Percentiles rank a stretch among this genome's conserved stretches.
phyloP scores from a whole-genome alignment of 2,329 filamentous ascomycete genomes.

The Mollisia scopiformis region DNA sequence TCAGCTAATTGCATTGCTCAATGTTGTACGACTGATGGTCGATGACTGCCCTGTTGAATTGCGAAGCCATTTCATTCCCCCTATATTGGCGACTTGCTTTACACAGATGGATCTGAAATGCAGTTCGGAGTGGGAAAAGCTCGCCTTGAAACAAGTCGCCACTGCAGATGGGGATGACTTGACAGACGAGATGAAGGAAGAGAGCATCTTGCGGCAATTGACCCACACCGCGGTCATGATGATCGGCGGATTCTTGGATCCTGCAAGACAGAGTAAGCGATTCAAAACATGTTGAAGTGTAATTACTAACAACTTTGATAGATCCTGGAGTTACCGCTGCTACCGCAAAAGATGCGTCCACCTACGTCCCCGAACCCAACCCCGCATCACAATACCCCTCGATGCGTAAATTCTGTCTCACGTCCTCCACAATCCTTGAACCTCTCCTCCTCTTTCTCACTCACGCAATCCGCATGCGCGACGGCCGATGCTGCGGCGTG shows the following conservation, averaged over 20 bases:
- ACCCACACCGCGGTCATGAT: slow-evolving; percentile 92
- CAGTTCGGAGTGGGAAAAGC: slow-evolving; percentile 80
- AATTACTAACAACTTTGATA: slow-evolving; percentile 13
- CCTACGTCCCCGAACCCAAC: slow-evolving; percentile 24
- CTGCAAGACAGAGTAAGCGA: slow-evolving; percentile 62
- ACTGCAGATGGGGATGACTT: slow-evolving; percentile 75
- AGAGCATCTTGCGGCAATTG: slow-evolving; percentile 90
- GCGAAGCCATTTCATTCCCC: slow-evolving; percentile 80
- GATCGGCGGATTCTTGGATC: slow-evolving; percentile 86
- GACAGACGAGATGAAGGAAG: slow-evolving; percentile 96
- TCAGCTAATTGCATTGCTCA: slow-evolving; percentile 91
- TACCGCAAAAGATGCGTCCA: slow-evolving; percentile 34
- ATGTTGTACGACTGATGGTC: slow-evolving; percentile 84
- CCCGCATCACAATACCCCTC: slow-evolving; percentile 46
- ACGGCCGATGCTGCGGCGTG: slow-evolving; percentile 84
- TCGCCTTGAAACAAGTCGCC: slow-evolving; percentile 64
- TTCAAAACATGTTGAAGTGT: neutral
- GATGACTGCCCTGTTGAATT: slow-evolving; percentile 86
- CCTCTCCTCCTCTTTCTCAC: slow-evolving; percentile 90
- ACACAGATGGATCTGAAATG: slow-evolving; percentile 87
- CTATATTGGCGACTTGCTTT: slow-evolving; percentile 81
- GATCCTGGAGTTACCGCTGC: slow-evolving; percentile 19
- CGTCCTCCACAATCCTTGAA: slow-evolving; percentile 77
- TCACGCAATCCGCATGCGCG: slow-evolving; percentile 86
- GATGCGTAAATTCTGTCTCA: slow-evolving; percentile 82